A percentile compares a stretch with the other conserved stretches of the same genome.
These are phyloP conservation scores for Aegilops sharonensis DNA, from an alignment of 176 grass and related monocot genomes.

Conservation along the genomic window DNA sequence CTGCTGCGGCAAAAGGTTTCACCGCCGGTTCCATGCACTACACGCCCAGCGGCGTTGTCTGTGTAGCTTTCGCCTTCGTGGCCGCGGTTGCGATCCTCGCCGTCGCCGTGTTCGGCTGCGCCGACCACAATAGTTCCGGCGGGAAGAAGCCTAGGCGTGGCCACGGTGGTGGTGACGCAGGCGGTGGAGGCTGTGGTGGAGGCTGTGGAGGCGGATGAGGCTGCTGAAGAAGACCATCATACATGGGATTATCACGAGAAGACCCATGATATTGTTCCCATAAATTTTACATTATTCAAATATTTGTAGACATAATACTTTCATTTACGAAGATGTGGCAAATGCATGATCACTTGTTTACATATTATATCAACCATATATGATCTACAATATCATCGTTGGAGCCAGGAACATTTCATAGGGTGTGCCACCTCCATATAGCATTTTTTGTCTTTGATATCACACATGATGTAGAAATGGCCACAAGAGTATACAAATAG, in stretches of 20 bases:
- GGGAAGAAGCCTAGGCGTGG: neutral
- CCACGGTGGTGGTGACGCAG: neutral
- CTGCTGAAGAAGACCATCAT: neutral
- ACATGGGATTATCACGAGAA: too few relatives aligned
- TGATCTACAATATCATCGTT: neutral
- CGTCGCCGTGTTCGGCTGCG: constrained; percentile 1
- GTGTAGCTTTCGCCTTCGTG: neutral
- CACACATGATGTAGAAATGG: too few relatives aligned
- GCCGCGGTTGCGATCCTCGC: neutral
- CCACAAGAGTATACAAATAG: too few relatives aligned
- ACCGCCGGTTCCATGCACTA: neutral
- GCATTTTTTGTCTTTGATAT: too few relatives aligned
- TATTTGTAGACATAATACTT: too few relatives aligned
- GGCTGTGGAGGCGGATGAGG: neutral
- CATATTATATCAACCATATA: too few relatives aligned
- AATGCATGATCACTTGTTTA: too few relatives aligned
- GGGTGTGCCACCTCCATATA: neutral
- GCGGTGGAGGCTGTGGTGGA: neutral
- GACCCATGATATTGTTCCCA: neutral
- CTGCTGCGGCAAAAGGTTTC: neutral
- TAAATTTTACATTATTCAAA: neutral
- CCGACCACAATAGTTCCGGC: neutral
- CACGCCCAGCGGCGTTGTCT: neutral
- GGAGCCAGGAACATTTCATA: neutral
- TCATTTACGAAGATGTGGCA: too few relatives aligned